A percentile compares a stretch with the other conserved stretches of the same genome.
Conservation (phyloP, 2,329 filamentous ascomycete species). For the Epichloe sp. region DNA sequence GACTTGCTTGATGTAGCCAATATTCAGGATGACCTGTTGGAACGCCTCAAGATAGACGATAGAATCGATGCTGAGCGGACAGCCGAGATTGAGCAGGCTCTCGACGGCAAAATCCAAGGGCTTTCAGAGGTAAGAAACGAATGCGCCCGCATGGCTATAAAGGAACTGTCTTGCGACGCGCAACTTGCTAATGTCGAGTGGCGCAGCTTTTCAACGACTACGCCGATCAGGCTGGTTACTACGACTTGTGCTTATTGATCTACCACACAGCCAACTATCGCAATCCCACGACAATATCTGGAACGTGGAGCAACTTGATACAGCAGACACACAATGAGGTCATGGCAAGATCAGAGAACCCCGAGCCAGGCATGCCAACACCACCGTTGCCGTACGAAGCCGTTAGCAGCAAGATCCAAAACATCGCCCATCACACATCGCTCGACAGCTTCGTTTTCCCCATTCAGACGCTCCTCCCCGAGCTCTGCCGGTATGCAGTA, state of each 20-base stretch:
- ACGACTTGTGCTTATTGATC: conserved; percentile 84
- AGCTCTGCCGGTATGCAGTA: conserved; percentile 49
- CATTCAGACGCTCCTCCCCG: conserved; percentile 44
- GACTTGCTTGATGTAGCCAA: conserved; percentile 86
- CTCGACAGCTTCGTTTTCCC: conserved; percentile 56
- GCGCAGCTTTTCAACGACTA: conserved; percentile 79
- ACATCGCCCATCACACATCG: conserved; percentile 51
- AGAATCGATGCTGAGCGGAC: conserved; percentile 54
- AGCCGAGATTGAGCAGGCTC: conserved; percentile 47
- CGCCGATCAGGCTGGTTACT: conserved; percentile 82
- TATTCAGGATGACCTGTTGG: conserved; percentile 84
- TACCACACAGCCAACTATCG: conserved; percentile 87
- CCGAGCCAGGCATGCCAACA: conserved; percentile 22
- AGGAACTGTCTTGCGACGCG: conserved; percentile 4
- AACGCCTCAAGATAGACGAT: conserved; percentile 59
- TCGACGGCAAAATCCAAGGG: conserved; percentile 67
- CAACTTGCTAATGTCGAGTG: not conserved
- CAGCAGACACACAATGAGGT: conserved; percentile 53
- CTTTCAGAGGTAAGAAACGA: conserved; percentile 57
- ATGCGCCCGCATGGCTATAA: not conserved
- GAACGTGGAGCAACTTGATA: conserved; percentile 76
- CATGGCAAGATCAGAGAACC: conserved; percentile 29
- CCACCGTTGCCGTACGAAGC: conserved; percentile 54
- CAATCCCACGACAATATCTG: conserved; percentile 68
- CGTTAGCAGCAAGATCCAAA: conserved; percentile 49